Percentiles rank a stretch among this genome's conserved stretches.
These are phyloP conservation scores for Lasiodiplodia gonubiensis DNA, from an alignment of 2,329 filamentous ascomycete genomes.

Conservation along the genomic window DNA sequence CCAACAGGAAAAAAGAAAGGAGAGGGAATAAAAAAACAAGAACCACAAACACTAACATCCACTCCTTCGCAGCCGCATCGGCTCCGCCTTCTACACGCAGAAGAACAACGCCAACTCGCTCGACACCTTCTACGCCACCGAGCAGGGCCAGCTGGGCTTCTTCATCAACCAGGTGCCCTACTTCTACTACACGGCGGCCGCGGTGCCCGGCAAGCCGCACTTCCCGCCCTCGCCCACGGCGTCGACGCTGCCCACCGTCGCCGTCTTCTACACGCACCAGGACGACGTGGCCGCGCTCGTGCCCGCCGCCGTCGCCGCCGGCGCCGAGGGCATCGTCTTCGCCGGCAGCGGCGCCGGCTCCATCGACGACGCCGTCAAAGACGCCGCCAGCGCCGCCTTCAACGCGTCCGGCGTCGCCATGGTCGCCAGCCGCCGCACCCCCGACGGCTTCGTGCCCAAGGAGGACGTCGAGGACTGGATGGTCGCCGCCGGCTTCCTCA, in stretches of 20 bases:
- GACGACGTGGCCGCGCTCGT: conserved; percentile 58
- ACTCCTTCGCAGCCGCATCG: conserved; percentile 52
- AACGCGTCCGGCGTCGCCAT: conserved; percentile 56
- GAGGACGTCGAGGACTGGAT: conserved; percentile 36
- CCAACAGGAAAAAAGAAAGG: too few relatives aligned
- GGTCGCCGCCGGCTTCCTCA: conserved; percentile 57
- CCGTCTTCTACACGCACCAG: conserved; percentile 63
- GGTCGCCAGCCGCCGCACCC: conserved; percentile 58
- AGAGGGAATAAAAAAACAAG: too few relatives aligned
- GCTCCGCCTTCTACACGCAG: conserved; percentile 62
- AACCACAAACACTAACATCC: neutral
- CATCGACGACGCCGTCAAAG: conserved; percentile 48
- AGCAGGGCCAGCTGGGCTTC: conserved; percentile 63
- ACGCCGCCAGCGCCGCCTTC: conserved; percentile 52
- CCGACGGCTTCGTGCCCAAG: conserved; percentile 58
- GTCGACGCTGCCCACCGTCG: conserved; percentile 57
- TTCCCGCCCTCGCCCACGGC: conserved; percentile 36
- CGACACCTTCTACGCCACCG: conserved; percentile 65
- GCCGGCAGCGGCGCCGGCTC: conserved; percentile 63
- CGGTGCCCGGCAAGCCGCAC: conserved; percentile 48
- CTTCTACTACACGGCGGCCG: conserved; percentile 63
- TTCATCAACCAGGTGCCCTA: conserved; percentile 64
- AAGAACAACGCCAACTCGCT: conserved; percentile 69
- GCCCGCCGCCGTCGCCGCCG: conserved; percentile 54
- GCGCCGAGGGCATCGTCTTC: conserved; percentile 61